Conservation (phyloP, 2,329 filamentous ascomycete genomes). For the Aspergillus luchuensis region DNA sequence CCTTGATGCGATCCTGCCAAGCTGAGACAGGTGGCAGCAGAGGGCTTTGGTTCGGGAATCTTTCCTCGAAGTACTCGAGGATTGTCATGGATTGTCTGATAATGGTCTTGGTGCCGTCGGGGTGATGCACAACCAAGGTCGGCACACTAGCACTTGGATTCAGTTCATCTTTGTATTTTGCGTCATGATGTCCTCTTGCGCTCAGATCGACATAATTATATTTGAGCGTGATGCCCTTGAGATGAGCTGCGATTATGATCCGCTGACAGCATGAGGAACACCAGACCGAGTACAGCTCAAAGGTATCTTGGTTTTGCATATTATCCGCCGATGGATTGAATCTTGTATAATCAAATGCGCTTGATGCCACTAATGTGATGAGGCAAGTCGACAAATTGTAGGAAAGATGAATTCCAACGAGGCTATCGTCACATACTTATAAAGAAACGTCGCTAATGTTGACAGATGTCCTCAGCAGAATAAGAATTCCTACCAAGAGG, state of each 20-base stretch:
- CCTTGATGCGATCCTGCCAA: not conserved
- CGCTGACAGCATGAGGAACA: conserved; percentile 2
- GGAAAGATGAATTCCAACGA: too few relatives aligned
- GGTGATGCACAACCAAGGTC: not conserved
- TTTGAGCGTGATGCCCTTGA: not conserved
- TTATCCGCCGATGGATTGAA: not conserved
- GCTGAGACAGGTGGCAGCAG: not conserved
- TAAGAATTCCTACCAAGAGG: too few relatives aligned
- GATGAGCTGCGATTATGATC: conserved; percentile 1
- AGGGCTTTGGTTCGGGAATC: not conserved
- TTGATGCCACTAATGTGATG: too few relatives aligned
- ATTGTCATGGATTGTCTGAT: conserved; percentile 3
- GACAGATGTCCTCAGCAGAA: too few relatives aligned
- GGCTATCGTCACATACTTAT: too few relatives aligned
- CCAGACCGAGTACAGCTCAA: not conserved
- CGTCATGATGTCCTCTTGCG: not conserved
- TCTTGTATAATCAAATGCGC: too few relatives aligned
- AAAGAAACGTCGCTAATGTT: too few relatives aligned
- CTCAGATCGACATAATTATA: not conserved
- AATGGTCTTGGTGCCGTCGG: not conserved
- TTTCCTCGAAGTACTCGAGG: conserved; percentile 5
- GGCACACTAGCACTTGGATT: conserved; percentile 1
- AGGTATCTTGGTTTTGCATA: not conserved
- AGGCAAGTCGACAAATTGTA: too few relatives aligned
- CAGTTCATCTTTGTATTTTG: not conserved